Evolutionary conservation across 2,329 filamentous ascomycete species (phyloP).

Genomic region (Fusarium agapanthi): DNA sequence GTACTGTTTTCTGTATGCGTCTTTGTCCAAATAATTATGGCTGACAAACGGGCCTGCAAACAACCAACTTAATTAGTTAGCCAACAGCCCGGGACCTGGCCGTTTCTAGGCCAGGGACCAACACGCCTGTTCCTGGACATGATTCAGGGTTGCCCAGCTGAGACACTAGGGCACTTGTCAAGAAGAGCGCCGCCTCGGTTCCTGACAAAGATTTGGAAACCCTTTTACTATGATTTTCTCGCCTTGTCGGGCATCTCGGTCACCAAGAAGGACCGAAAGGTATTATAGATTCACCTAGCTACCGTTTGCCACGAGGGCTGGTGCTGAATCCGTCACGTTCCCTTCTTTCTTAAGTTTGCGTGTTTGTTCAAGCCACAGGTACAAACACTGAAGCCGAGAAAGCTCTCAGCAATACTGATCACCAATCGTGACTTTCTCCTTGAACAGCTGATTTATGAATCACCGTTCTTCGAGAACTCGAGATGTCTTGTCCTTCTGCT

Average conservation of each 20-base stretch:
- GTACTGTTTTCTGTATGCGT: background rate
- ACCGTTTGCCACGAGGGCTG: slow-evolving; percentile 7
- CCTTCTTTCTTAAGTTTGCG: background rate
- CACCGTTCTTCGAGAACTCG: no score
- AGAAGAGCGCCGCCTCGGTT: background rate
- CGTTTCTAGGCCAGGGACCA: background rate
- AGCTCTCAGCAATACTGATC: background rate
- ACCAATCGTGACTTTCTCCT: background rate
- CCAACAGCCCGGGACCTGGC: background rate
- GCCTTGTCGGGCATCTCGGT: background rate
- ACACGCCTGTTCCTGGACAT: background rate
- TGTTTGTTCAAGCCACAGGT: background rate
- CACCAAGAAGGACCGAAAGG: background rate
- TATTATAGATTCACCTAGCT: background rate
- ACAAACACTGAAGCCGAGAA: background rate
- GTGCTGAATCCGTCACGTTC: background rate
- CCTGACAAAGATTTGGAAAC: background rate
- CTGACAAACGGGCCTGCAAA: background rate
- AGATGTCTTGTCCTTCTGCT: background rate
- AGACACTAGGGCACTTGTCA: background rate
- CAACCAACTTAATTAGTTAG: background rate
- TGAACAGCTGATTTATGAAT: background rate
- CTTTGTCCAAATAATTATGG: background rate
- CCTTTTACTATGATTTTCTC: background rate
- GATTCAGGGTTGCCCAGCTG: background rate